Base-by-base conservation (phyloP, 1,139 yeast species). In the Lodderomyces margitis region DNA sequence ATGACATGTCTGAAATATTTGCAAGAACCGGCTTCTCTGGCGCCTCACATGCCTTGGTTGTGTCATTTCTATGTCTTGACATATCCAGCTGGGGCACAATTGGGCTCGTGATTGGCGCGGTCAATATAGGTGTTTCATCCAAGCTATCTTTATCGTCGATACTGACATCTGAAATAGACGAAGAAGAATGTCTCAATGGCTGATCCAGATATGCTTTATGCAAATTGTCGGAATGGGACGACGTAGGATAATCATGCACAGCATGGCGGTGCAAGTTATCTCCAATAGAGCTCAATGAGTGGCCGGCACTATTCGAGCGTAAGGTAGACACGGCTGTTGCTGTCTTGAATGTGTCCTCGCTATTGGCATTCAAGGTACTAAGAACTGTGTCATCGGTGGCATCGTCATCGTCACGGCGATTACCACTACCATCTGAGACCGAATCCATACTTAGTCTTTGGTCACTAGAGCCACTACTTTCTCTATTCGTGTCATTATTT, bases 341-440 rank as follows among this genome's bases (percentile, higher is more conserved):
- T 6, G 39, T 33, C 27, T 42, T 44, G n/a, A 31, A 39, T 20
- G 41, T 39, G 17, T 46, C 49, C 36, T 46, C 49, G 27, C 44
- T 44, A 5, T 38, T 34, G 34, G 44, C 49, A 24, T 44, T 42
- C 20, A 44, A 37, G 1, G 46, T 42, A 28, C 45, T 40, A 20
- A 46, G 34, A 1, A 24, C 37, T 1, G 46, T 44, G 24, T 46
- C 47, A 12, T 44, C 46, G 12, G 47, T 42, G 1, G 25, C 19
- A 27, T 28, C 39, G 16, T 44, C 19, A 27, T 28, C 39, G 16
- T 44, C 42, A 4, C 24, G 23, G 20, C 17, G 35, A 28, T 27
- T 25, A 24, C 36, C 36, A 10, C 40, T 15, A 32, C 38, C 42
- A 14, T 40, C 40, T 4, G 42, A 41, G 2, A 39, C 35, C 10